phyloP scores from a whole-genome alignment of 768 basidiomycete genomes.

The Boletus rex-veris region DNA sequence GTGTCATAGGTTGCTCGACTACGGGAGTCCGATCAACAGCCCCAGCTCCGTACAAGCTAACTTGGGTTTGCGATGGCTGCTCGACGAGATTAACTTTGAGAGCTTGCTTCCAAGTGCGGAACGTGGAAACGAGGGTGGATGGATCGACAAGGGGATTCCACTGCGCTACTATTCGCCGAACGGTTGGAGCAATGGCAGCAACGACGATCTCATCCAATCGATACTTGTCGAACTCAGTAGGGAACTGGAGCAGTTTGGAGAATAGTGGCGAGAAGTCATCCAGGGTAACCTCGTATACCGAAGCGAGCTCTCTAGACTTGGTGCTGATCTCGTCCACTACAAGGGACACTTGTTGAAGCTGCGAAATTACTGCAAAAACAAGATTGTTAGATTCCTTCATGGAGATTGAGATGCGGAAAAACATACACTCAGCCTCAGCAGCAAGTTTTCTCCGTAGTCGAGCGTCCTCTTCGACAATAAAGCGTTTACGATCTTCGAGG shows the following conservation, averaged over 20 bases:
- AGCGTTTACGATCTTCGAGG: slow-evolving; percentile 75
- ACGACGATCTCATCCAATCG: slow-evolving; percentile 89
- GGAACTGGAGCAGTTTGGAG: slow-evolving; percentile 68
- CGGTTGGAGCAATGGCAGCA: slow-evolving; percentile 79
- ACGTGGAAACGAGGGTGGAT: slow-evolving; percentile 55
- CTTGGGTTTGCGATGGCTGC: slow-evolving; percentile 40
- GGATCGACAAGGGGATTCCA: slow-evolving; percentile 90
- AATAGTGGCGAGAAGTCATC: slow-evolving; percentile 72
- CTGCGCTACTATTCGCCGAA: slow-evolving; percentile 65
- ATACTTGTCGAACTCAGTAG: slow-evolving; percentile 72
- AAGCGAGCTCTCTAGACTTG: slow-evolving; percentile 60
- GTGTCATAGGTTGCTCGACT: slow-evolving; percentile 74
- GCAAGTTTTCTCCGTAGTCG: slow-evolving; percentile 66
- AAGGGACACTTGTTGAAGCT: slow-evolving; percentile 72
- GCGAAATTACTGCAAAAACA: slow-evolving; percentile 58
- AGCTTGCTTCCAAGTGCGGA: slow-evolving; percentile 66
- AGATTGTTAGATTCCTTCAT: slow-evolving; percentile 4
- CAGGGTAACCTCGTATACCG: slow-evolving; percentile 67
- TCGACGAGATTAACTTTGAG: slow-evolving; percentile 55
- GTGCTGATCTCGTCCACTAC: slow-evolving; percentile 68
- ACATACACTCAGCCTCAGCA: slow-evolving; percentile 74
- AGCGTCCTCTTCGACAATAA: slow-evolving; percentile 64
- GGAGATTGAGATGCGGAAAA: neutral
- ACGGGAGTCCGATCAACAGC: slow-evolving; percentile 30
- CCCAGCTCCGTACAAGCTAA: slow-evolving; percentile 57